Conservation (phyloP, 495 filamentous ascomycete species). For the Neurospora tetrasperma region DNA sequence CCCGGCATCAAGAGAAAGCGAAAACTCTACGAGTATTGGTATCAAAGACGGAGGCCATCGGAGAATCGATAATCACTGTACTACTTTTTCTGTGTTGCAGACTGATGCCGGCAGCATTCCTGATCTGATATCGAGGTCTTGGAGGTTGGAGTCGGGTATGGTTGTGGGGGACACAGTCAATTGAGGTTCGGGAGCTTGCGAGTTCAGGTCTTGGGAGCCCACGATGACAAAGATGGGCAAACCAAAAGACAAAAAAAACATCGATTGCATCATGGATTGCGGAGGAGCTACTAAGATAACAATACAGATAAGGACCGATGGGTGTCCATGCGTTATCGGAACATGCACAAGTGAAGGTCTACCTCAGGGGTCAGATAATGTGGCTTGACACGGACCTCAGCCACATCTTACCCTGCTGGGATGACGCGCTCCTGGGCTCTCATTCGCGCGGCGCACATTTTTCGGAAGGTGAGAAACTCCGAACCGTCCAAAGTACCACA, state of each 20-base stretch:
- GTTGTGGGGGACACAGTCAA: background rate
- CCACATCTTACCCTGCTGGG: background rate
- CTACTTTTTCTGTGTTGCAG: background rate
- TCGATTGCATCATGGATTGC: background rate
- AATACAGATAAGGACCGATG: background rate
- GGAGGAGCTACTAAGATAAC: background rate
- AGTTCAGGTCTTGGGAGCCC: too few species aligned
- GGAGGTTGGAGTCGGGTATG: background rate
- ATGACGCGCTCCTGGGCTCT: background rate
- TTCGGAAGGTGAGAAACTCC: slow-evolving; percentile 15
- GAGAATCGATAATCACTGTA: background rate
- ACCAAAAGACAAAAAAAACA: background rate
- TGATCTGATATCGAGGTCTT: background rate
- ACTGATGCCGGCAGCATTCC: background rate
- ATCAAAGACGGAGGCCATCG: background rate
- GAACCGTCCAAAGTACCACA: slow-evolving; percentile 15
- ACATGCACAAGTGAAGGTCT: background rate
- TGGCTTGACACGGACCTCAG: background rate
- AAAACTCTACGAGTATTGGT: background rate
- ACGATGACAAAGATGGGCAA: background rate
- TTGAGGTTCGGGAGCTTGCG: background rate
- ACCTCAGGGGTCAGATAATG: background rate
- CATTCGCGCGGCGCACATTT: background rate
- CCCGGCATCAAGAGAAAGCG: background rate
- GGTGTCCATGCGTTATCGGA: background rate